Conservation (phyloP, 352 stramenopile species). For the Globisporangium viniferum region DNA sequence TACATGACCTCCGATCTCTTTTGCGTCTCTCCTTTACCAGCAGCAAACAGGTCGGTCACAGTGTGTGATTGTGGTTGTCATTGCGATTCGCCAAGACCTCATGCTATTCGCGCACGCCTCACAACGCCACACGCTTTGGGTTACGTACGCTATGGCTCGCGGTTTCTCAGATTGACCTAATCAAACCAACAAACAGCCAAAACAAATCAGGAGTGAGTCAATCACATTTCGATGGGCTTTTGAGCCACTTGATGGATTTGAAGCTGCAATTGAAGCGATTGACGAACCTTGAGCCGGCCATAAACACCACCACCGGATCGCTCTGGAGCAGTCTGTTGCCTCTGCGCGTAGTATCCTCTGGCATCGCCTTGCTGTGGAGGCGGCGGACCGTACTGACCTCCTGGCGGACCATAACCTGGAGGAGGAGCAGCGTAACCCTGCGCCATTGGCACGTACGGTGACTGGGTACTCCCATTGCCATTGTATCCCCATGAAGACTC, state of each 20-base stretch:
- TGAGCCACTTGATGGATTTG: background rate
- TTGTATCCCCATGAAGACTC: constrained; percentile 7
- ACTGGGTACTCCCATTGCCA: background rate
- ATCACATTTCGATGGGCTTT: background rate
- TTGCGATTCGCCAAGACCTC: background rate
- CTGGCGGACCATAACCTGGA: background rate
- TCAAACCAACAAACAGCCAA: background rate
- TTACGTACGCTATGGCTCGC: background rate
- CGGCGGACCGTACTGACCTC: background rate
- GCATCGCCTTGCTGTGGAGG: background rate
- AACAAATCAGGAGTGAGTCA: background rate
- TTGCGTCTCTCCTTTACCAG: background rate
- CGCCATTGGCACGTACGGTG: background rate
- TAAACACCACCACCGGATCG: background rate
- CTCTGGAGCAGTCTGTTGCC: background rate
- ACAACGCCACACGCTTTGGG: background rate
- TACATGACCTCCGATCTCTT: background rate
- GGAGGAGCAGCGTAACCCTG: background rate
- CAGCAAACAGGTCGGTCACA: no score
- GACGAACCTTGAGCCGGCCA: constrained; percentile 1
- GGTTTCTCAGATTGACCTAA: constrained; percentile 2
- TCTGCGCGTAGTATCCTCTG: background rate
- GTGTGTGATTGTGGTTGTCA: no score
- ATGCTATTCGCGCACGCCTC: background rate
- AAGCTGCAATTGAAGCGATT: background rate